A percentile compares a stretch with the other conserved stretches of the same genome.
Evolutionary conservation across 2,329 filamentous ascomycete genomes (phyloP).

Genomic region (Emergomyces africanus): DNA sequence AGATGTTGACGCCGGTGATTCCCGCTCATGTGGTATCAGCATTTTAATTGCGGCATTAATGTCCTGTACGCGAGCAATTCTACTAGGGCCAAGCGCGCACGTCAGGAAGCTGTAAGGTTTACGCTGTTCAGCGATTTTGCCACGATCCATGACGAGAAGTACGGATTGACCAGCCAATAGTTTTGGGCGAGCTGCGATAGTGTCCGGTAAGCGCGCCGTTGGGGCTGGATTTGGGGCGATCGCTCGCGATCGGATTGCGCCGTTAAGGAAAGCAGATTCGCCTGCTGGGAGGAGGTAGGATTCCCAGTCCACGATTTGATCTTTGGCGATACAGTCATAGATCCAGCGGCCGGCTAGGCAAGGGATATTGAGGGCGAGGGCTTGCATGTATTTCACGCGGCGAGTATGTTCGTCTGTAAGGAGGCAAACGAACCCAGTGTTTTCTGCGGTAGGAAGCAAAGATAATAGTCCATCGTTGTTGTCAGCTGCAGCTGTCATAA

Average conservation of each 20-base stretch:
- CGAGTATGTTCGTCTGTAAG: slow-evolving; percentile 78
- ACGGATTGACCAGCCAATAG: slow-evolving; percentile 54
- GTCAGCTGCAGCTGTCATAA: not conserved
- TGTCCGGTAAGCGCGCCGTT: slow-evolving; percentile 43
- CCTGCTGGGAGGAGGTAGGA: slow-evolving; percentile 79
- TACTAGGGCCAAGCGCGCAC: slow-evolving; percentile 59
- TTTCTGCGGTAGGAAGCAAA: slow-evolving; percentile 41
- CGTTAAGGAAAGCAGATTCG: slow-evolving; percentile 60
- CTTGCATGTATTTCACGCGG: slow-evolving; percentile 87
- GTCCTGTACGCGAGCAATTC: slow-evolving; percentile 52
- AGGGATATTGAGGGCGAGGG: slow-evolving; percentile 75
- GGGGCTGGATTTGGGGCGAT: slow-evolving; percentile 48
- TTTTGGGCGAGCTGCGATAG: slow-evolving; percentile 48
- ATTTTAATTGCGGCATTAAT: slow-evolving; percentile 51
- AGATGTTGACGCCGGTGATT: slow-evolving; percentile 5
- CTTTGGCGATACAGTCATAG: slow-evolving; percentile 52
- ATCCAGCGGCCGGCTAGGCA: slow-evolving; percentile 78
- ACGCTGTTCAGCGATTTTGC: slow-evolving; percentile 50
- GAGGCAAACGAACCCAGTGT: slow-evolving; percentile 66
- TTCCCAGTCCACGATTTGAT: slow-evolving; percentile 56
- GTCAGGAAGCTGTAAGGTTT: slow-evolving; percentile 69
- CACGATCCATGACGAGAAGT: slow-evolving; percentile 57
- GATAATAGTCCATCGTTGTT: slow-evolving; percentile 28
- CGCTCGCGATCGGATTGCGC: slow-evolving; percentile 62
- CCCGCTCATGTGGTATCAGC: slow-evolving; percentile 17